Percentiles rank a stretch among this genome's conserved stretches.
phyloP scores from a whole-genome alignment of 1,139 yeast species.

The Suhomyces taliae region DNA sequence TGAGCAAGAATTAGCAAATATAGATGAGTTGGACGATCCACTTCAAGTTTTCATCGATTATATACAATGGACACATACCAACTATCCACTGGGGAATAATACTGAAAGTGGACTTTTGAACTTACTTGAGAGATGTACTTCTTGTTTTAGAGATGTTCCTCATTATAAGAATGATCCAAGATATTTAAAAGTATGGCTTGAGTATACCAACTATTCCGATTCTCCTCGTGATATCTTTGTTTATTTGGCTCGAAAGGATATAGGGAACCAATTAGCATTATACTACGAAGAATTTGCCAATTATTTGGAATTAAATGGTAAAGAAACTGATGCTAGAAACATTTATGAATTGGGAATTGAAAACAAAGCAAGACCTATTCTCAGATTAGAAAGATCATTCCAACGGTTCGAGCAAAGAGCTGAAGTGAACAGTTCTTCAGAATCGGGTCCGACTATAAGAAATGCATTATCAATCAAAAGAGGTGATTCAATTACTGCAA shows the following conservation, averaged over 20 bases:
- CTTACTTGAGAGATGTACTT: constrained; percentile 71
- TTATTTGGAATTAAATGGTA: constrained; percentile 55
- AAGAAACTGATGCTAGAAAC: constrained; percentile 59
- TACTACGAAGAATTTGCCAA: constrained; percentile 83
- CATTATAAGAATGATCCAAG: constrained; percentile 81
- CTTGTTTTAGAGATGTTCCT: constrained; percentile 60
- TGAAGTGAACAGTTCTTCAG: not conserved
- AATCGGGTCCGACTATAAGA: constrained; percentile 7
- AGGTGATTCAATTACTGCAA: constrained; percentile 18
- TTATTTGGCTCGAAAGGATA: constrained; percentile 70
- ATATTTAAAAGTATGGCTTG: constrained; percentile 78
- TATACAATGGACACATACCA: constrained; percentile 67
- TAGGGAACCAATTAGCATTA: constrained; percentile 66
- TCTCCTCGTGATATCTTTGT: constrained; percentile 71
- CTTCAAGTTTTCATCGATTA: constrained; percentile 70
- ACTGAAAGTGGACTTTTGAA: constrained; percentile 66
- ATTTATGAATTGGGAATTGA: constrained; percentile 64
- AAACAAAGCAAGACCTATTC: constrained; percentile 61
- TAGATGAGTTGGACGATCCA: constrained; percentile 78
- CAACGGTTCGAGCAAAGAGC: constrained; percentile 45
- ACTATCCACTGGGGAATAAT: constrained; percentile 67
- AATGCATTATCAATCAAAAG: constrained; percentile 28
- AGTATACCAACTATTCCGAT: constrained; percentile 67
- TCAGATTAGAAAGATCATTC: constrained; percentile 52
- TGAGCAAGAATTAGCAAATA: constrained; percentile 43